A percentile compares a stretch with the other conserved stretches of the same genome.
Evolutionary conservation across 257 asterid species (phyloP).

Genomic region (Gentiana macrophylla): DNA sequence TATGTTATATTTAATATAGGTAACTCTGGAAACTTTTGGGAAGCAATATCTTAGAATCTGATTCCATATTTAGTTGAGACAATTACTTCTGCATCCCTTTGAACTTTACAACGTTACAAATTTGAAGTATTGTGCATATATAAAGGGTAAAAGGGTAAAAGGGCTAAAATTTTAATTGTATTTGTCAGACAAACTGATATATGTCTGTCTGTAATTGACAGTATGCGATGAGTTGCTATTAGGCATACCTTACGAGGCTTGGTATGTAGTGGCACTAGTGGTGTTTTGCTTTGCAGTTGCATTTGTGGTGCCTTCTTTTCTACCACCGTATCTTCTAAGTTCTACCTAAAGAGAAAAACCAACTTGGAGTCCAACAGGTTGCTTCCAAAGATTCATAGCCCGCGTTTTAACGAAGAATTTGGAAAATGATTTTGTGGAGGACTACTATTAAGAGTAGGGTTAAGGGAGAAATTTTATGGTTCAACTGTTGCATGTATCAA

Average conservation of each 20-base stretch:
- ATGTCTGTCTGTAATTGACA: constrained; percentile 15
- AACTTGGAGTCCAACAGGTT: constrained; percentile 11
- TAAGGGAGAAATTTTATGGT: too few species aligned
- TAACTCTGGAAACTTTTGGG: constrained; percentile 7
- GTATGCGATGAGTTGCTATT: constrained; percentile 78
- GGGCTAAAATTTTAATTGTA: too few species aligned
- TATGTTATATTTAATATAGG: constrained; percentile 55
- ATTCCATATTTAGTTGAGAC: too few species aligned
- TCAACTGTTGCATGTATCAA: too few species aligned
- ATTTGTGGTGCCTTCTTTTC: constrained; percentile 48
- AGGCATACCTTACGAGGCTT: constrained; percentile 73
- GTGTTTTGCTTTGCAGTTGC: constrained; percentile 52
- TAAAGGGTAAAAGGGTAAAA: too few species aligned
- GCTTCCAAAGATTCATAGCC: constrained; percentile 39
- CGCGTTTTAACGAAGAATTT: too few species aligned
- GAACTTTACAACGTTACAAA: too few species aligned
- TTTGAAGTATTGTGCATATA: too few species aligned
- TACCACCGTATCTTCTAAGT: constrained; percentile 50
- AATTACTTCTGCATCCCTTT: too few species aligned
- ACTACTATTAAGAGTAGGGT: too few species aligned
- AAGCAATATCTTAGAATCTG: too few species aligned
- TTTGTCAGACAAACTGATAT: neutral
- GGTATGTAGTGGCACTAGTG: constrained; percentile 56
- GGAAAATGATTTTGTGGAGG: too few species aligned
- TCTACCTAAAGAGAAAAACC: constrained; percentile 40